phyloP scores from a whole-genome alignment of 2,329 filamentous ascomycete genomes.

The Mariannaea elegans region DNA sequence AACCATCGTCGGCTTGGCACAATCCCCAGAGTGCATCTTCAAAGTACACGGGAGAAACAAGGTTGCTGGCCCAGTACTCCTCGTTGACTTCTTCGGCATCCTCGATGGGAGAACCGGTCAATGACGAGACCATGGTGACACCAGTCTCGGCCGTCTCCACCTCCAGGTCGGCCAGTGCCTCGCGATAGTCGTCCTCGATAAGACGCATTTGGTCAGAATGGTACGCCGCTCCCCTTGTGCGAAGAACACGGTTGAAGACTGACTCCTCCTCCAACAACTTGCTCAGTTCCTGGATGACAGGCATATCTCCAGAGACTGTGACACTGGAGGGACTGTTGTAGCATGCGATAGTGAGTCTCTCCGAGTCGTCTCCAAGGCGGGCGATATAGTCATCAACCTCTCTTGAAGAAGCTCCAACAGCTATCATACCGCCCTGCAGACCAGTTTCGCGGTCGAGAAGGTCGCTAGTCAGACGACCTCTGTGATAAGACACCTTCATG shows the following conservation, averaged over 20 bases:
- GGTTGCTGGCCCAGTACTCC: conserved; percentile 17
- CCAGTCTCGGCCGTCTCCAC: background rate
- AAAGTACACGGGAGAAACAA: conserved; percentile 14
- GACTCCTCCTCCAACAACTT: conserved; percentile 33
- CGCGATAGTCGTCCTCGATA: conserved; percentile 12
- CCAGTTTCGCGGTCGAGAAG: conserved; percentile 12
- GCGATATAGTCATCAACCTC: conserved; percentile 13
- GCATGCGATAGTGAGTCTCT: conserved; percentile 34
- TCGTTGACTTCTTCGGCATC: conserved; percentile 9
- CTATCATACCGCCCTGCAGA: conserved; percentile 42
- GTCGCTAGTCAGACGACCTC: conserved; percentile 22
- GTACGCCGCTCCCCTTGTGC: conserved; percentile 19
- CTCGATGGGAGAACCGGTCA: conserved; percentile 12
- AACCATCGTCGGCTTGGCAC: conserved; percentile 7
- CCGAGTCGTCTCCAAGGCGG: conserved; percentile 4
- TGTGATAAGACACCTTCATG: conserved; percentile 42
- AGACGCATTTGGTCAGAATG: conserved; percentile 21
- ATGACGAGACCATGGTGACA: conserved; percentile 10
- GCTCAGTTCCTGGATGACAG: conserved; percentile 33
- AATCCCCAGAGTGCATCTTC: conserved; percentile 8
- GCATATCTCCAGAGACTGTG: conserved; percentile 43
- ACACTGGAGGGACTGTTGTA: conserved; percentile 42
- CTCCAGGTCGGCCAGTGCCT: conserved; percentile 6
- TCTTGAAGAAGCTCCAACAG: conserved; percentile 38
- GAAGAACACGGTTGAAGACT: conserved; percentile 41